Evolutionary conservation across 169 alveolate genomes (phyloP), one percentile per base, ranked within the genome.

Genomic region (Babesia caballi): DNA sequence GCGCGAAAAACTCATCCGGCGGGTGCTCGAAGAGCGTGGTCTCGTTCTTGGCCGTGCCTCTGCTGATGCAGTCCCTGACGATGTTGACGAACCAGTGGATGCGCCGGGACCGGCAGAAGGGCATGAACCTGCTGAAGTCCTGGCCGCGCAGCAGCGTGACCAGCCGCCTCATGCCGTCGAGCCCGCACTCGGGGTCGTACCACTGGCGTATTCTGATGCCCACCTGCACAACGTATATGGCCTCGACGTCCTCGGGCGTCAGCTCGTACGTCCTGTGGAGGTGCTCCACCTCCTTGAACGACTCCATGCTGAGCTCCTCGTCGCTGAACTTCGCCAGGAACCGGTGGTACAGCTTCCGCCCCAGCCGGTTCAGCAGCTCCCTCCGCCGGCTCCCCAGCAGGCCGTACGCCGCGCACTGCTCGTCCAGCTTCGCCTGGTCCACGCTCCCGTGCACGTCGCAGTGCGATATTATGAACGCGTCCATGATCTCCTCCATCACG

Each of bases 71-170:
- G 30, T 76, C 85, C 28, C 57, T 49, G 23, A 76, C 19, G 44
- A 78, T 56, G 52, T 67, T 54, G 46, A 78, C 25, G 38, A 78
- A 53, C 87, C 87, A 78, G 47, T 78, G 74, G 4, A 54, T 41
- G 8, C 76, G 35, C 56, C 80, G 36, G 1, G 65, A 32, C 54
- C 68, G 30, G 12, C 70, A 68, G 66, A 78, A 69, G 19, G 66
- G 65, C 8, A 69, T 42, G 63, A 28, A 68, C 60, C 44, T 47
- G 35, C 46, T 69, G 36, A 78, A n/a, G 46, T 42, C 32, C 28
- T 63, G 30, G 17, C 50, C 78, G 44, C 23, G 57, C 17, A 52
- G 33, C 36, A 70, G 14, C 42, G 50, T 28, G 17, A 36, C 73
- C 12, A 51, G 33, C 25, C 57, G 36, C 32, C 51, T 40, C 58